These are phyloP conservation scores for Chytriomyces sp. DNA, from an alignment of 192 early-diverging fungal species.

Conservation along the genomic window DNA sequence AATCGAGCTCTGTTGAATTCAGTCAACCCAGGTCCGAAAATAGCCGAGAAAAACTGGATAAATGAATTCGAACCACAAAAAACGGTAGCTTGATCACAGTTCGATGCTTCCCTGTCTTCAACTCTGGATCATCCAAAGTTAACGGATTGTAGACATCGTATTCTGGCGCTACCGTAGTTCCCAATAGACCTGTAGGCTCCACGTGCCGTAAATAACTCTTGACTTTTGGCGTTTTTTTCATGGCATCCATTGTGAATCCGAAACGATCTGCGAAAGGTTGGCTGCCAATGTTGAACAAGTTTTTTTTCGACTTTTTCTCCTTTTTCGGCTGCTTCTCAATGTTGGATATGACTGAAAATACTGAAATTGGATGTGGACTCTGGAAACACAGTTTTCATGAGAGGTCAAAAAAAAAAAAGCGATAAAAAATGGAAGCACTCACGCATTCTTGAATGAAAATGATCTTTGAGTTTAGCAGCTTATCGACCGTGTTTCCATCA, in stretches of 20 bases:
- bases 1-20: constrained; percentile 73
- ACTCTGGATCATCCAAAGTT: constrained; percentile 84
- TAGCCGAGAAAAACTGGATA: neutral
- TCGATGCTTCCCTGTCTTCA: constrained; percentile 77
- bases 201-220: constrained; percentile 16
- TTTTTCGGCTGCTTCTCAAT: constrained; percentile 35
- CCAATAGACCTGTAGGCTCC: constrained; percentile 23
- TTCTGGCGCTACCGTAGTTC: constrained; percentile 34
- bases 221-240: constrained; percentile 47
- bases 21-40: neutral
- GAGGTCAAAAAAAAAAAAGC: neutral
- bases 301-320: constrained; percentile 32
- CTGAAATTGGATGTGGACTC: constrained; percentile 40
- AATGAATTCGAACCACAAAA: constrained; percentile 66
- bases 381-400: neutral
- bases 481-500: neutral
- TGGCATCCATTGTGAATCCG: constrained; percentile 33
- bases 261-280: constrained; percentile 42
- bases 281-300: constrained; percentile 33
- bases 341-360: constrained; percentile 46
- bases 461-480: neutral
- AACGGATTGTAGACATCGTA: constrained; percentile 74
- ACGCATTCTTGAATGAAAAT: neutral
- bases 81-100: constrained; percentile 81
- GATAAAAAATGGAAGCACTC: neutral